phyloP scores from a whole-genome alignment of 78 protist species.

The Dictyostelium firmibasis region DNA sequence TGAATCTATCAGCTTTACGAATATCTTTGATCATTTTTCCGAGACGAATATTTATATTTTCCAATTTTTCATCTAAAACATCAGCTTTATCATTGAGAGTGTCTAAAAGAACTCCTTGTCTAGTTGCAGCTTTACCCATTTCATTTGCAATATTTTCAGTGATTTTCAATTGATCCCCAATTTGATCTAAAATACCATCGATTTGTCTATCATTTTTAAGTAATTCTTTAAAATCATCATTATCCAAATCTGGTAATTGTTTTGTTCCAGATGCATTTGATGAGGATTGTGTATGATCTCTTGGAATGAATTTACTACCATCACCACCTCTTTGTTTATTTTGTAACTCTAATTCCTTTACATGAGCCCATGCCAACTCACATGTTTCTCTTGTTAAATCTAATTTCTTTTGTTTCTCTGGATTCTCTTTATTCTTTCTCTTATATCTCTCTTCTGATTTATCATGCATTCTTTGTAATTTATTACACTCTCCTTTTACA shows the following conservation, averaged over 20 bases:
- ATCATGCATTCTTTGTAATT: slow-evolving; percentile 63
- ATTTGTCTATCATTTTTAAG: slow-evolving; percentile 40
- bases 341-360: slow-evolving; percentile 33
- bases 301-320: slow-evolving; percentile 17
- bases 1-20: slow-evolving; percentile 70
- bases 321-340: slow-evolving; percentile 74
- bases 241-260: slow-evolving; percentile 67
- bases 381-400: slow-evolving; percentile 37
- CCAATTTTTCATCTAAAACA: slow-evolving; percentile 44
- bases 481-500: slow-evolving; percentile 33
- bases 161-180: neutral
- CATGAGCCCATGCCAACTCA: slow-evolving; percentile 44
- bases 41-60: slow-evolving; percentile 49
- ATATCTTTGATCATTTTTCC: slow-evolving; percentile 60
- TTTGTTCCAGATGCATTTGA: neutral
- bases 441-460: slow-evolving; percentile 55
- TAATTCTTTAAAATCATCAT: slow-evolving; percentile 66
- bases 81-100: slow-evolving; percentile 45
- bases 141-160: slow-evolving; percentile 44
- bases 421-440: slow-evolving; percentile 47
- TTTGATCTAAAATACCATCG: neutral
- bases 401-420: slow-evolving; percentile 40
- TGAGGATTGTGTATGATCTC: neutral
- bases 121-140: slow-evolving; percentile 49
- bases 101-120: slow-evolving; percentile 56